Evolutionary conservation across 2,329 filamentous ascomycete genomes (phyloP).

Genomic region (Xylaria sp.): DNA sequence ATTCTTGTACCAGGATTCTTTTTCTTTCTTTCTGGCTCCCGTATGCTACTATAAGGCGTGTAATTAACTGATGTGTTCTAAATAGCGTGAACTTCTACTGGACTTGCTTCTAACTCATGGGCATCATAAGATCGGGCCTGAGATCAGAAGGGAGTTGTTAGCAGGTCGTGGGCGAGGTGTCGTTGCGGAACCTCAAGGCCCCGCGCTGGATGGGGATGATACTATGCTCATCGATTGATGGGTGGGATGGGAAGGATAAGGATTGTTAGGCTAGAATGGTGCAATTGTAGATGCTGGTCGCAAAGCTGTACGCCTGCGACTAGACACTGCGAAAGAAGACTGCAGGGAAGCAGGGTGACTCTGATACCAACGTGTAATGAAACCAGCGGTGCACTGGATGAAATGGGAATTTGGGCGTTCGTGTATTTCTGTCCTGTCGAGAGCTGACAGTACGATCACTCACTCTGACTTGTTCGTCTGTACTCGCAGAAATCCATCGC

Average conservation of each 20-base stretch:
- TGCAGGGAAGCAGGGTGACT: neutral
- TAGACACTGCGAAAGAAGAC: neutral
- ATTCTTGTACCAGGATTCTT: neutral
- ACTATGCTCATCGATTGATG: slow-evolving; percentile 80
- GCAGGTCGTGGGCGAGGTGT: slow-evolving; percentile 89
- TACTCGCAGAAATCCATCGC: too few relatives aligned
- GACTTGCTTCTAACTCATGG: slow-evolving; percentile 87
- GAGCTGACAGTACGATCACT: neutral
- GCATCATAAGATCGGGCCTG: slow-evolving; percentile 88
- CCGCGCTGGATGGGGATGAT: slow-evolving; percentile 79
- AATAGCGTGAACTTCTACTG: slow-evolving; percentile 79
- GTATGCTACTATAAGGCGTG: neutral
- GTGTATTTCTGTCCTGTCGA: slow-evolving; percentile 1
- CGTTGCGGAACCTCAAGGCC: slow-evolving; percentile 67
- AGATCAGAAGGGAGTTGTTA: slow-evolving; percentile 86
- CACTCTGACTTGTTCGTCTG: neutral
- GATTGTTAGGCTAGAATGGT: neutral
- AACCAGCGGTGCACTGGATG: slow-evolving; percentile 21
- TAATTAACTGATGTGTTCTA: slow-evolving; percentile 11
- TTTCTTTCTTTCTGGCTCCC: neutral
- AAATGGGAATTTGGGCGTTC: slow-evolving; percentile 24
- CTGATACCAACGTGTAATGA: slow-evolving; percentile 36
- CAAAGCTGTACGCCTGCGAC: neutral
- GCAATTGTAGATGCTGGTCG: neutral
- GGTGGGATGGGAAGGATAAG: neutral